Base-by-base conservation (phyloP, 495 filamentous ascomycete species). In the Neurospora discreta region DNA sequence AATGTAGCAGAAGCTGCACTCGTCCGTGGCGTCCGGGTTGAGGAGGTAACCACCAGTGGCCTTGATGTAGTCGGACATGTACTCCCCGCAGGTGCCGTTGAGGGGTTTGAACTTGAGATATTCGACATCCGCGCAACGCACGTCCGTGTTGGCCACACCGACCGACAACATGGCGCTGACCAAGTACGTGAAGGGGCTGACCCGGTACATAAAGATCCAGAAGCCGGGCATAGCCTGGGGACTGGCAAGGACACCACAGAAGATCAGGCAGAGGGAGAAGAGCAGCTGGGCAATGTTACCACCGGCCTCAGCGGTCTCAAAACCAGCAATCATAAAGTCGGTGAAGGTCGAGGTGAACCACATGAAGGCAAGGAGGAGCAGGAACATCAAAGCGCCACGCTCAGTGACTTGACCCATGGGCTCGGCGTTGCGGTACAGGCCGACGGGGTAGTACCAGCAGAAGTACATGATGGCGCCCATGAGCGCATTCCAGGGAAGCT, bases 151-250 rank as follows among this genome's bases (percentile, higher is more conserved):
- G n/a, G 89, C 85, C 5, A 94, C 76, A 1, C 84, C 87, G 0
- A 83, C 84, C 0, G 89, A 86, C n/a, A 93, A 74, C 78, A 93
- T 87, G 18, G 85, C 87, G 39, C 83, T 84, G 8, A 93, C 86
- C 0, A 92, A 80, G 74, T 94, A 93, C 0, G 89, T 91, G 71
- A 94, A 89, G 7, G 92, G 92, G 7, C 89, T 91, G 69, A 92
- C 82, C 38, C 89, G 89, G 79, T 94, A 93, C 90, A 94, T 92
- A 84, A 93, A 94, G 74, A 91, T 92, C 92, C 92, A 95, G 84
- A 94, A 93, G 11, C 86, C 78, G 11, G 91, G 91, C 38, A 93
- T 80, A 2, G 80, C 82, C 3, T 80, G 75, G 3, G 92, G 90
- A 41, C 78, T 84, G 70, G 90, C 88, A 73, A 94, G 87, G 68